Base-by-base conservation (phyloP, 73 alveolate genomes). In the Paramecium sexaurelia region DNA sequence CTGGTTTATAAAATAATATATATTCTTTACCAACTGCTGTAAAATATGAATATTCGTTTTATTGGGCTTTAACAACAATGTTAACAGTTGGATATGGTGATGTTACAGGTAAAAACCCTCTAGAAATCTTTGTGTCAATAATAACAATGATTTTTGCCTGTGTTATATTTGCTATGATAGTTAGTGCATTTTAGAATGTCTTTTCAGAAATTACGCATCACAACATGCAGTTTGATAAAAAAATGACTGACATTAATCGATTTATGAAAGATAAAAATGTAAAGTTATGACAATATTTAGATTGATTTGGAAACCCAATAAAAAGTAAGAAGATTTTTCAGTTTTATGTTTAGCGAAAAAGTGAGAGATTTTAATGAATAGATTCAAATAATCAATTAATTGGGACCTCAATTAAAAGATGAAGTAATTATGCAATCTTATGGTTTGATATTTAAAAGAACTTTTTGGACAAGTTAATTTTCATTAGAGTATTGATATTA, bases 61-160 rank as follows among this genome's bases (percentile, higher is more conserved):
- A 78, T 78, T 78, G 90, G 90, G 90, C 90, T 10, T 22, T 78
- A 41, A 78, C 90, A 10, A 78, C 90, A 0, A 78, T 78, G 90
- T 78, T 78, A 24, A 78, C 90, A 2, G 90, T 78, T 24, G 90
- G 90, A n/a, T 78, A 78, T 78, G 90, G 90, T 7, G 90, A 78
- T 78, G 55, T 78, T 0, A 78, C 90, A 40, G 90, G 90, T 1
- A 78, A 78, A 13, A 78, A 78, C 13, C 90, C 90, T 9, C 13
- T 78, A 6, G 90, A 78, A 78, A 45, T 78, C 39, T 78, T 78
- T 45, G 71, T 78, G 2, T 78, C 90, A 6, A 78, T 78, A 37
- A 43, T 78, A 24, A 78, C 90, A 5, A 78, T 78, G 90, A 39
- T 78, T 9, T 78, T 78, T 45, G 68, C 90, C 7, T 78, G 90